phyloP scores from a whole-genome alignment of 2,329 filamentous ascomycete species.

The Zymoseptoria crescenta region DNA sequence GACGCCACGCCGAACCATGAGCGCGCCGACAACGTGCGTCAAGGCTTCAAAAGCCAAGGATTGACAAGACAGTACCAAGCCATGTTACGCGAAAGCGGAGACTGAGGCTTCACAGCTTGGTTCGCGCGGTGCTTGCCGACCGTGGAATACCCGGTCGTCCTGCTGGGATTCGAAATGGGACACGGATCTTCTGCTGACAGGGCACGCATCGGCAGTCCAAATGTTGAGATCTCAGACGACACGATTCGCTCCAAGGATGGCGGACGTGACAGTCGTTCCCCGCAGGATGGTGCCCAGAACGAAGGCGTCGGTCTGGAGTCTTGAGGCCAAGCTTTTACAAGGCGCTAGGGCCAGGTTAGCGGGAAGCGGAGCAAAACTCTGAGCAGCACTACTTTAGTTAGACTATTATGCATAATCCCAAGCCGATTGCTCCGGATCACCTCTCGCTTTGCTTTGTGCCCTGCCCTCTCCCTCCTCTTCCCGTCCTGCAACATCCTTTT shows the following conservation, averaged over 20 bases:
- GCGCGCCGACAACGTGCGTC: neutral
- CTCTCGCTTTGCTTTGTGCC: neutral
- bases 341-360: neutral
- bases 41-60: neutral
- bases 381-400: neutral
- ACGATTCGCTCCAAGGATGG: neutral
- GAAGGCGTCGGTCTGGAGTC: neutral
- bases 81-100: neutral
- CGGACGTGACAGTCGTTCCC: neutral
- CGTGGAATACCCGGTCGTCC: neutral
- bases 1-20: neutral
- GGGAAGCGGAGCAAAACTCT: neutral
- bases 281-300: neutral
- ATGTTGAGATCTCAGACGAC: neutral
- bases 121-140: neutral
- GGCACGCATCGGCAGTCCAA: neutral
- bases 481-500: neutral
- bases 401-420: neutral
- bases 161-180: neutral
- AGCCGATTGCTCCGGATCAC: neutral
- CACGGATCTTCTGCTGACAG: too few species aligned
- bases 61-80: neutral
- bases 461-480: neutral
- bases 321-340: neutral
- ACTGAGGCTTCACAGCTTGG: neutral